Base-by-base conservation (phyloP, 768 basidiomycete species). In the Strobilomyces echinocephalus region DNA sequence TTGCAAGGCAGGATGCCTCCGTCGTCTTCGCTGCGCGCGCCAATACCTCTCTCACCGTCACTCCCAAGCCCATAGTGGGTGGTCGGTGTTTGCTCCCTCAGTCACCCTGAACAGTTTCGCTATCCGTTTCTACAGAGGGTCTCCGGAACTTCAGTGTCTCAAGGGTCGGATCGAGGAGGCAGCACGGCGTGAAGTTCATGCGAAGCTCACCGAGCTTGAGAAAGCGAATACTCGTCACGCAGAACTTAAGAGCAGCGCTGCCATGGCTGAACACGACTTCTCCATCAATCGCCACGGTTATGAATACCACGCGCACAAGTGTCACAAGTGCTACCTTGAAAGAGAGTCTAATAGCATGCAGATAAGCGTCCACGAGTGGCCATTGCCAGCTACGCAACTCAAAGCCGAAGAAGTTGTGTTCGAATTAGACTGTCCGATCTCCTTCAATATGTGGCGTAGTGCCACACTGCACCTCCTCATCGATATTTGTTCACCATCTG, bases 281-380 rank as follows among this genome's bases (percentile, higher is more conserved):
- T 9, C 38, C 6, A 11, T 46, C 1, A 43, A 21, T 9, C 36
- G 33, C 28, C 21, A 55, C 18, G 63, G 63, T 18, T 16, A 40
- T 8, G 47, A 54, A 28, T 50, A 49, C 4, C 40, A 56, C 1
- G 50, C 53, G 3, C 54, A 46, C 16, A 21, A 57, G 0, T 75
- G 72, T 50, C 3, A 28, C 0, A 74, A 68, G 46, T 77, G 76
- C 36, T 10, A 8, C 4, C 49, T 72, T 16, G 49, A 68, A 20
- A 54, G 50, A 15, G 26, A 60, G 48, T 65, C 70, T 0, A 20
- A 41, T 0, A 28, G 2, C 0, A 57, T 78, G 63, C n/a, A 15
- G 0, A 79, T 80, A 26, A 1, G 33, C 1, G 58, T 76, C 2
- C 66, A 76, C 31, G 80, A 81, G 50, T 78, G 77, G 78, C 80